Evolutionary conservation across 1,139 yeast genomes (phyloP).

Genomic region (Geotrichum bryndzae): DNA sequence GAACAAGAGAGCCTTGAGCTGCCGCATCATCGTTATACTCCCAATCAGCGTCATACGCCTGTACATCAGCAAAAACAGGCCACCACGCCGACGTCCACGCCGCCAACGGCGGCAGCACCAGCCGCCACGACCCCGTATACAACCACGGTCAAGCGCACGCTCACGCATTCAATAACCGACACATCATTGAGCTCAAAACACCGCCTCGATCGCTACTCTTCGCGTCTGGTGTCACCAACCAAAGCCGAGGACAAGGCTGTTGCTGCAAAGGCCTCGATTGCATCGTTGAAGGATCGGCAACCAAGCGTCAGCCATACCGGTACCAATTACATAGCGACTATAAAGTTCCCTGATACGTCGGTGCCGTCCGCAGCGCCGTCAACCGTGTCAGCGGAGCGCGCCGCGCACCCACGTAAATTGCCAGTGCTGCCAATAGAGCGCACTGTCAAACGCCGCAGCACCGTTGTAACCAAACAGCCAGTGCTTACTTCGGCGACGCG

Average conservation of each 20-base stretch:
- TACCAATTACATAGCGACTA: neutral
- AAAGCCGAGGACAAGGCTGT: neutral
- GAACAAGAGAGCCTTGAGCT: neutral
- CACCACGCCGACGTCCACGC: neutral
- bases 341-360: neutral
- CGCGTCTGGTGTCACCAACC: neutral
- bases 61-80: neutral
- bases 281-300: neutral
- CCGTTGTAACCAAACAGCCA: neutral
- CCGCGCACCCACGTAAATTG: neutral
- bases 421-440: neutral
- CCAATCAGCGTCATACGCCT: neutral
- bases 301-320: neutral
- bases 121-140: neutral
- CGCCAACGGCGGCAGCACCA: neutral
- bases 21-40: neutral
- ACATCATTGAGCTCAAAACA: neutral
- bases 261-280: neutral
- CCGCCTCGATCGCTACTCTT: neutral
- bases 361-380: neutral
- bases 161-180: neutral
- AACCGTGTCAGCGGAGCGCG: neutral
- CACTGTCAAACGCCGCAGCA: slow-evolving; percentile 1
- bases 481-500: neutral
- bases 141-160: neutral